phyloP scores from a whole-genome alignment of 1,284 basidiomycete species.

The Fistulina hepatica region DNA sequence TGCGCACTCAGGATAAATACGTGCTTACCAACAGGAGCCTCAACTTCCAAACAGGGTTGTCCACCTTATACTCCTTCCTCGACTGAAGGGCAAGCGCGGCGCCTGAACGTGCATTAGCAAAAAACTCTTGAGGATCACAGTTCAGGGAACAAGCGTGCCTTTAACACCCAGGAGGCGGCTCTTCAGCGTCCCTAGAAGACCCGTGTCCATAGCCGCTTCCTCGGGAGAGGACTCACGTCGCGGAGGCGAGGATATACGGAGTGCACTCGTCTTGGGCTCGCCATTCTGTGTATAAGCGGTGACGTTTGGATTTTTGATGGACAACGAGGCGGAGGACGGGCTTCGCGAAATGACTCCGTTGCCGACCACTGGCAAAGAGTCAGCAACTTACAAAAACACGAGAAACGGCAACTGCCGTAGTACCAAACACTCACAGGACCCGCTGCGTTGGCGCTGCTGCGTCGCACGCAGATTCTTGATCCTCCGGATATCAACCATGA shows the following conservation, averaged over 20 bases:
- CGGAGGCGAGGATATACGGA: constrained; percentile 69
- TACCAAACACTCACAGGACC: no score
- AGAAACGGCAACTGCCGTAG: no score
- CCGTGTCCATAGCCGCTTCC: no score
- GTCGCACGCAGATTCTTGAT: constrained; percentile 9
- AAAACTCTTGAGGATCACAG: no score
- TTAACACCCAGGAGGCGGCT: constrained; percentile 48
- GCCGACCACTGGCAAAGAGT: no score
- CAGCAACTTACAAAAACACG: no score
- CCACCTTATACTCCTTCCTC: no score
- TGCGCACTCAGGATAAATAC: no score
- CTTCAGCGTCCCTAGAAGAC: constrained; percentile 3
- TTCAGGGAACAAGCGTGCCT: constrained; percentile 47
- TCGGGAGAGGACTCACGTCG: constrained; percentile 33
- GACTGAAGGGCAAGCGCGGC: no score
- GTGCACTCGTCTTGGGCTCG: background rate
- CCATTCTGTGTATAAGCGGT: background rate
- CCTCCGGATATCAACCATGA: constrained; percentile 66
- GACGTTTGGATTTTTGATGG: constrained; percentile 1
- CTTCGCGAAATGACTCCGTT: background rate
- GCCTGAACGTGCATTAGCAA: no score
- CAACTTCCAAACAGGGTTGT: constrained; percentile 79
- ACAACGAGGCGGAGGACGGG: background rate
- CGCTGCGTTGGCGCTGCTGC: constrained; percentile 1
- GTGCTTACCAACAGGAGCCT: no score